Percentiles rank a stretch among this genome's conserved stretches.
Conservation (phyloP, 2,329 filamentous ascomycete genomes). For the Alternaria burnsii region DNA sequence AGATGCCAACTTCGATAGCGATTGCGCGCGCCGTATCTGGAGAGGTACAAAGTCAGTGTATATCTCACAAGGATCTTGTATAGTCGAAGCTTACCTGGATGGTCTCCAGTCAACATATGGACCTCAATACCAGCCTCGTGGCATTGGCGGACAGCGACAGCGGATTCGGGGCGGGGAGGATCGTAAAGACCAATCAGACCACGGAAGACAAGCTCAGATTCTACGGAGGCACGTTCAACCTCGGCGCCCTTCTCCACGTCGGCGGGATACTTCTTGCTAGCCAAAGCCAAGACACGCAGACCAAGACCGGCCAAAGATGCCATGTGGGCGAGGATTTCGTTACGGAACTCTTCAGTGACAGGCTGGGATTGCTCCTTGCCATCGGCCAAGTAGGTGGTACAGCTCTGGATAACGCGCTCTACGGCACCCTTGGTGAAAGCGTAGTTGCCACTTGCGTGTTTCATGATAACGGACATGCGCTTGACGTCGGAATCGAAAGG, state of each 20-base stretch:
- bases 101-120: slow-evolving; percentile 60
- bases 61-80: slow-evolving; percentile 35
- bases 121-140: slow-evolving; percentile 58
- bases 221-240: slow-evolving; percentile 68
- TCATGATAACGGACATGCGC: slow-evolving; percentile 77
- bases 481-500: slow-evolving; percentile 79
- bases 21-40: slow-evolving; percentile 44
- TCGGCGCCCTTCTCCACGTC: slow-evolving; percentile 54
- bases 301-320: slow-evolving; percentile 71
- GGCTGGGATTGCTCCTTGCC: slow-evolving; percentile 48
- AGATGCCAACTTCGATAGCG: slow-evolving; percentile 57
- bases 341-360: slow-evolving; percentile 63
- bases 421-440: slow-evolving; percentile 74
- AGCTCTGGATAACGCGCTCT: slow-evolving; percentile 72
- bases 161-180: slow-evolving; percentile 82
- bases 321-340: slow-evolving; percentile 72
- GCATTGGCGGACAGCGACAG: slow-evolving; percentile 58
- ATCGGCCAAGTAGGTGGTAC: slow-evolving; percentile 61
- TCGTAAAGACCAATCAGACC: slow-evolving; percentile 87
- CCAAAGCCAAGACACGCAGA: slow-evolving; percentile 73
- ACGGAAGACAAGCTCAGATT: slow-evolving; percentile 74
- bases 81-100: slow-evolving; percentile 47
- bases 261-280: slow-evolving; percentile 57
- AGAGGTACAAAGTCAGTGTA: background rate
- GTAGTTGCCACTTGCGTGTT: slow-evolving; percentile 43